Base-by-base conservation (phyloP, 805 yeast species). In the Saccharomycopsis malanga region DNA sequence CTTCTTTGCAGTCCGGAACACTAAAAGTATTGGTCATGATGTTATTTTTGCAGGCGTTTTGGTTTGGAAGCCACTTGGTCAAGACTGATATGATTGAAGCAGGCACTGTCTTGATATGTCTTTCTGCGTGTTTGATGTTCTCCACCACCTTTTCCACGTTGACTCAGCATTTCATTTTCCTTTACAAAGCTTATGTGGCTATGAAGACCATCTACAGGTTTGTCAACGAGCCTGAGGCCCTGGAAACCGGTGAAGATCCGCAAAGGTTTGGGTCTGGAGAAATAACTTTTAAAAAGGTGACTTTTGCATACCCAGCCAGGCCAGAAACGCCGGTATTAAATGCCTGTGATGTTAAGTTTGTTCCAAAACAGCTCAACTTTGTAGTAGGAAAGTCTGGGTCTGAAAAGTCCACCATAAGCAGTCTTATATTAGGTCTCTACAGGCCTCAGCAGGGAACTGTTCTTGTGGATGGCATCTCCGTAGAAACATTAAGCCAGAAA, bases 31-130 rank as follows among this genome's bases (percentile, higher is more conserved):
- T 89, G 3, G 72, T 82, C 0, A 66, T 87, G 34, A 60, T 79
- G 58, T 81, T 88, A 79, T 88, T 91, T 67, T 84, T 89, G 2
- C 96, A 87, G 62, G 94, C 91, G 0, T 85, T 93, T 57, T 88
- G 95, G 87, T 91, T 83, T 65, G 99, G 98, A 1, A 74, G 82
- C 24, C 70, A 70, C 39, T 72, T 85, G 68, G 81, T 87, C 2
- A 62, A 64, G 30, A 61, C 64, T 4, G 76, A 77, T 0, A 68
- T 72, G 6, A 59, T 80, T 12, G 56, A 67, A 1, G 66, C 87
- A 2, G 82, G 85, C 10, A 72, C 78, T 34, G 86, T 91, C 0
- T 66, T 93, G 43, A 82, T 96, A 0, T 83, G 95, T 34, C 87
- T 93, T 56, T 79, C 87, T 54, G 74, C 95, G 9, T 87, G 96